Percentiles rank a stretch among this genome's conserved stretches.
phyloP scores from a whole-genome alignment of 2,329 filamentous ascomycete species.

The Chaetomium strumarium region DNA sequence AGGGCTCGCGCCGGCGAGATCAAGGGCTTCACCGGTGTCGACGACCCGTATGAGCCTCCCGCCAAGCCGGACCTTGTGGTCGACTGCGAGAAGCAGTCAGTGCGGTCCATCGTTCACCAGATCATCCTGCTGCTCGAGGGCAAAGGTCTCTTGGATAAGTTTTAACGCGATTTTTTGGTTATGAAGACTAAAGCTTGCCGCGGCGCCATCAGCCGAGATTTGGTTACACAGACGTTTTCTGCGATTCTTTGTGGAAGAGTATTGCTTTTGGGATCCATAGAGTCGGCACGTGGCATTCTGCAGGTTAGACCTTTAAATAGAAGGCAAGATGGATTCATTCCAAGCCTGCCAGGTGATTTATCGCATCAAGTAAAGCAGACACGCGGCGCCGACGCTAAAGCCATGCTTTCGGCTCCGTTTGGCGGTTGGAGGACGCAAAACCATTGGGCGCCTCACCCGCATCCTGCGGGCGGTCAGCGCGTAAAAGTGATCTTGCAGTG shows the following conservation, averaged over 20 bases:
- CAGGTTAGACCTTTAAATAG: not conserved
- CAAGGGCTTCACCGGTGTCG: slow-evolving; percentile 96
- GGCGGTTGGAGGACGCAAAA: slow-evolving; percentile 4
- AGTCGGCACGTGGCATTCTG: slow-evolving; percentile 2
- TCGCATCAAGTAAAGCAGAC: not conserved
- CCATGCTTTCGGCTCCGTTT: slow-evolving; percentile 1
- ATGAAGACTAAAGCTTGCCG: not conserved
- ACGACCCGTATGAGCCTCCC: slow-evolving; percentile 91
- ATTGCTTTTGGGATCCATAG: slow-evolving; percentile 1
- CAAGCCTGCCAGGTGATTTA: not conserved
- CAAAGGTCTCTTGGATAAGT: slow-evolving; percentile 74
- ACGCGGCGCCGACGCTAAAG: not conserved
- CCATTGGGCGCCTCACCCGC: slow-evolving; percentile 10
- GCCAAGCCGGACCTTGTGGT: slow-evolving; percentile 77
- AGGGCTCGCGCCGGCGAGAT: slow-evolving; percentile 83
- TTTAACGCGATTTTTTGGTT: slow-evolving; percentile 33
- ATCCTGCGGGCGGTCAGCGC: slow-evolving; percentile 12
- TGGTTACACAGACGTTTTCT: not conserved
- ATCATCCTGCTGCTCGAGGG: slow-evolving; percentile 90
- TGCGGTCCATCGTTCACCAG: slow-evolving; percentile 92
- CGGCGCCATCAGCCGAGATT: not conserved
- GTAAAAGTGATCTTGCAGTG: not conserved
- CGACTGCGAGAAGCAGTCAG: slow-evolving; percentile 77
- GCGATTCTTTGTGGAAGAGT: not conserved
- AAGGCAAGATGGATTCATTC: too few relatives aligned